Evolutionary conservation across 2,329 filamentous ascomycete genomes (phyloP), one percentile per base, ranked within the genome.

Genomic region (Epicoccum sorghinum): DNA sequence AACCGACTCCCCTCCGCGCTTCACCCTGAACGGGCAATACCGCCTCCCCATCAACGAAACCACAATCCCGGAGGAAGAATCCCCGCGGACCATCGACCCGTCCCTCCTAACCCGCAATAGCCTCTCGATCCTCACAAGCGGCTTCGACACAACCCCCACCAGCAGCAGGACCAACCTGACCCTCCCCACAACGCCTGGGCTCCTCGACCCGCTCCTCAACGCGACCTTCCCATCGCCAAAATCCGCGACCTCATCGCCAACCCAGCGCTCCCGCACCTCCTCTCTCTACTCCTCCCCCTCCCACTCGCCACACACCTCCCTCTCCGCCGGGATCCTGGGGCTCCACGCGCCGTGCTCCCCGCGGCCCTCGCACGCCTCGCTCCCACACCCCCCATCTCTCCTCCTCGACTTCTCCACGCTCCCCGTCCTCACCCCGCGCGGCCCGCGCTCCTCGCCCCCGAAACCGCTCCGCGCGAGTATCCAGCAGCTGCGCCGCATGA

Each of bases 401-500:
- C 50, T 57, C 14, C 58, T 68, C 14, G 61, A 70, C 54, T 66
- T 71, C 40, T 41, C 52, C 3, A 47, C 55, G 37, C 58, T 70
- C 38, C 70, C 69, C 0, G 60, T 49, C 1, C 62, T 73, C 1
- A 24, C 39, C 0, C 57, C 59, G 0, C 45, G 46, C 13, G 69
- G 68, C 1, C 76, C 77, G 0, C 72, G 76, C 40, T 52, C 58
- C 2, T 67, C 65, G 7, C 74, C 77, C 2, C 68, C 72, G 1
- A 70, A 70, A 47, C 70, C 71, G 10, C 61, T 79, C 4, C 70
- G 75, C 12, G 68, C 70, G 29, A 75, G 74, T 7, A 75, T 78
- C 37, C 68, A 68, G 54, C 72, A 71, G 14, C 66, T 79, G 3
- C 65, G 78, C 5, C 69, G 77, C 18, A 78, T 78, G 77, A 79